Evolutionary conservation across 2,329 filamentous ascomycete genomes (phyloP).

Genomic region (Cryphonectria carpinicola): DNA sequence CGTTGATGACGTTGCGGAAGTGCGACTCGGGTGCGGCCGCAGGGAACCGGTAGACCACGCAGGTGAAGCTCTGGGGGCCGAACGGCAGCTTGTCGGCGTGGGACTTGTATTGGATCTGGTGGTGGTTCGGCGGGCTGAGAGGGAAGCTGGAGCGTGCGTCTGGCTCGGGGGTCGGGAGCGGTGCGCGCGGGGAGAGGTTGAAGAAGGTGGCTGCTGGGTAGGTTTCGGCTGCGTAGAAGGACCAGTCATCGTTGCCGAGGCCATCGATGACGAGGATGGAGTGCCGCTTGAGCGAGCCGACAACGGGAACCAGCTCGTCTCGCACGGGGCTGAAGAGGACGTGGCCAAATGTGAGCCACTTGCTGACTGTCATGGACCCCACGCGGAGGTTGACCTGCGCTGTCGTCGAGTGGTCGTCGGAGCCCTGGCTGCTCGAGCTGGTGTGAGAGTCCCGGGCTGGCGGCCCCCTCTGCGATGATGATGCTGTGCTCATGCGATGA

Average conservation of each 20-base stretch:
- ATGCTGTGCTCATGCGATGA: conserved; percentile 30
- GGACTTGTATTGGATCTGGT: conserved; percentile 71
- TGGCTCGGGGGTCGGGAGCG: conserved; percentile 50
- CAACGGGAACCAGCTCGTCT: conserved; percentile 65
- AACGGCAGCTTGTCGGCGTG: conserved; percentile 73
- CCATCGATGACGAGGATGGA: conserved; percentile 80
- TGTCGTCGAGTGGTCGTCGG: conserved; percentile 64
- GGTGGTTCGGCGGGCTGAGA: conserved; percentile 69
- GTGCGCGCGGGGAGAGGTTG: conserved; percentile 68
- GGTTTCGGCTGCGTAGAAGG: conserved; percentile 81
- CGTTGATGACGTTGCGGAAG: conserved; percentile 72
- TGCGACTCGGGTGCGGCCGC: conserved; percentile 68
- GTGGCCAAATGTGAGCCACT: conserved; percentile 84
- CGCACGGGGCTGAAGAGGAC: conserved; percentile 81
- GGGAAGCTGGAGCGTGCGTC: conserved; percentile 52
- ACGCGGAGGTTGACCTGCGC: conserved; percentile 77
- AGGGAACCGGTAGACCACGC: conserved; percentile 78
- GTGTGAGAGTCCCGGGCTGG: conserved; percentile 46
- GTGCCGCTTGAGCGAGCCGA: conserved; percentile 56
- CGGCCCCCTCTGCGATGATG: conserved; percentile 35
- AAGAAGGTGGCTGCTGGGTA: conserved; percentile 77
- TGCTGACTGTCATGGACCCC: conserved; percentile 82
- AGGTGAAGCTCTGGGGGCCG: conserved; percentile 73
- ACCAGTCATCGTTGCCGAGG: conserved; percentile 87
- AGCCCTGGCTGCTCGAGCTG: conserved; percentile 51